Evolutionary conservation across 345 rosid genomes (phyloP), one percentile per base, ranked within the genome.

Genomic region (Pistacia integerrima): DNA sequence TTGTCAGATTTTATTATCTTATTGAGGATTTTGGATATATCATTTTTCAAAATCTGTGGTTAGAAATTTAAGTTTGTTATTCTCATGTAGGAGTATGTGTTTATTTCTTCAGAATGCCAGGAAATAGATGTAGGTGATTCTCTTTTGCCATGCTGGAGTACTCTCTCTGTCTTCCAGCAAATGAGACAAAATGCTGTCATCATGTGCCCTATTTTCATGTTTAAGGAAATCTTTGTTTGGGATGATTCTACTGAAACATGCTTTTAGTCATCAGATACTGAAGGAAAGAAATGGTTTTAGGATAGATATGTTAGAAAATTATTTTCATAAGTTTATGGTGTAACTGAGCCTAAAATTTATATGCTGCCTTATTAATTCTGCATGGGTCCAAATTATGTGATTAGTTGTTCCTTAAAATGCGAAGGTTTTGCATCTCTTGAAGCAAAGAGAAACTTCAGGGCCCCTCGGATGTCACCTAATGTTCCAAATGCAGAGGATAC

Each of bases 371-470:
- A 70, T 49, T 75, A 35, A 28, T 72, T 79, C 20, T 79, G 73
- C 13, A 55, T 55, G 16, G 59, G 17, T 46, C 11, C 36, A 48
- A 65, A 33, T 36, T 67, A 30, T 59, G 36, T 67, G 10, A 71
- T 41, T 62, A 17, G 60, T 69, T 73, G 76, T 70, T 88, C 88
- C 90, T 90, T 87, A 83, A 89, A 87, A 46, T 56, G 33, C 62
- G 55, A 84, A 96, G 97, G 96, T 83, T 86, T 84, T 83, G 93
- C 99, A 81, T 91, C 98, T 73, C 78, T 88, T 41, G 99, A 93
- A 86, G 90, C 97, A 59, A 92, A 90, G 85, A 85, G 93, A 82
- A 86, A 86, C 69, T 92, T 92, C 81, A 88, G 75, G 80, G 87
- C 93, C 64, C 94, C 97, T 61, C 85, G 92, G 33, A 67, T 70